Base-by-base conservation (phyloP, 495 filamentous ascomycete species). In the Lophiotrema nucula region DNA sequence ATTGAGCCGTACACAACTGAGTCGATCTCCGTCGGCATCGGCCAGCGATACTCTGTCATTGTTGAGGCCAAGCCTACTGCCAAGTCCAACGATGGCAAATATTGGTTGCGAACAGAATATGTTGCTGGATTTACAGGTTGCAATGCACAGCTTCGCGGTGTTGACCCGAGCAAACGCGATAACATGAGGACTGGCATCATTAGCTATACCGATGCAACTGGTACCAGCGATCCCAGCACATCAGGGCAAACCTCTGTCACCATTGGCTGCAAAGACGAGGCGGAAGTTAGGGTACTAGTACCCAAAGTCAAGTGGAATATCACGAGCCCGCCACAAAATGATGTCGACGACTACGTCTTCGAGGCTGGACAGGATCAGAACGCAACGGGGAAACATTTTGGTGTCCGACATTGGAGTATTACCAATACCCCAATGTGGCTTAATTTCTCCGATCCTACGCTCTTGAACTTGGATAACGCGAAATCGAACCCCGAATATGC, bases 31-130 rank as follows among this genome's bases (percentile, higher is more conserved):
- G 37, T 65, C 10, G 55, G 51, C 26, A 65, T 65, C 26, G 67
- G 67, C 13, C 67, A 74, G 52, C 69, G 72, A 11, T 73, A 74
- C 58, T 67, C 65, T 35, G 62, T 74, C 18, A 64, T 74, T 50
- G 61, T 74, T 26, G 58, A 53, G 16, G 71, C 71, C 19, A 69
- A 70, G 25, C 69, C 70, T 33, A 25, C n/a, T 19, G 38, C 53
- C 3, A 12, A 41, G 4, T 22, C 39, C n/a, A 47, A 60, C 31
- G 49, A 64, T 23, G 69, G 64, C 1, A 67, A 64, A 23, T 74
- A 72, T 62, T 74, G 71, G 72, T 63, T 74, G 45, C 67, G 71
- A 19, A 67, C 66, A 11, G 67, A 67, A 24, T 67, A 63, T 24
- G 53, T 33, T 11, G 49, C 22, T 24, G 59, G 38, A 18, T 16